Evolutionary conservation across 2,329 filamentous ascomycete species (phyloP), one percentile per base, ranked within the genome.

Genomic region (Alternaria sp.): DNA sequence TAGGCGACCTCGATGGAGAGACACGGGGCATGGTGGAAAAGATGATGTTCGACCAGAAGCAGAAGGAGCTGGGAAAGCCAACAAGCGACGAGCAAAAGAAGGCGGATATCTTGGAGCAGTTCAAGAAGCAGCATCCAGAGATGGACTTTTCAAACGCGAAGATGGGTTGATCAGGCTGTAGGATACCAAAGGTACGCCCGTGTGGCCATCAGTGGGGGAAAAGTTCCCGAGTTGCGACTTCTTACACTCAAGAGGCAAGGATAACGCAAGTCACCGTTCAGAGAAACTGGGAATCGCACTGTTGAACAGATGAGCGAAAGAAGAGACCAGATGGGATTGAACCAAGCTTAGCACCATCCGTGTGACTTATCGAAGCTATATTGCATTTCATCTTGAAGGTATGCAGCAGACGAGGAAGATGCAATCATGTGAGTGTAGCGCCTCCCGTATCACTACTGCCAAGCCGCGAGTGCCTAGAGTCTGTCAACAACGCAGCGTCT

Each of bases 11-110:
- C 67, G 94, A 98, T 75, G 95, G 95, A 61, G 91, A 96, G 84
- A 99, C 95, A 53, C 86, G 95, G 65, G 86, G 88, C 58, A 98
- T 99, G 94, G 95, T 99, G 42, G 95, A 99, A 87, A 99, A 99
- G 87, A 99, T 99, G 95, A 99, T 99, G 95, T 99, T 86, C 73
- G 95, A 99, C 82, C 95, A 99, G 84, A 85, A 91, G 67, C 93
- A 98, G 82, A 99, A 99, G 87, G 93, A 98, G 82, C 83, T 86
- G 79, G 95, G 95, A 4, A 85, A 90, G 78, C 92, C 93, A 45
- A 93, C 90, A 11, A 96, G 92, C 66, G 95, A 98, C 68, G 95
- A 99, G 82, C 89, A 96, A 85, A 92, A 93, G 84, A 98, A 98
- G 86, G 80, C 88, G 75, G 94, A 99, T 55, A 89, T 99, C 71